Evolutionary conservation across 164 flowering plant genomes (phyloP).

Genomic region (Malania oleifera): DNA sequence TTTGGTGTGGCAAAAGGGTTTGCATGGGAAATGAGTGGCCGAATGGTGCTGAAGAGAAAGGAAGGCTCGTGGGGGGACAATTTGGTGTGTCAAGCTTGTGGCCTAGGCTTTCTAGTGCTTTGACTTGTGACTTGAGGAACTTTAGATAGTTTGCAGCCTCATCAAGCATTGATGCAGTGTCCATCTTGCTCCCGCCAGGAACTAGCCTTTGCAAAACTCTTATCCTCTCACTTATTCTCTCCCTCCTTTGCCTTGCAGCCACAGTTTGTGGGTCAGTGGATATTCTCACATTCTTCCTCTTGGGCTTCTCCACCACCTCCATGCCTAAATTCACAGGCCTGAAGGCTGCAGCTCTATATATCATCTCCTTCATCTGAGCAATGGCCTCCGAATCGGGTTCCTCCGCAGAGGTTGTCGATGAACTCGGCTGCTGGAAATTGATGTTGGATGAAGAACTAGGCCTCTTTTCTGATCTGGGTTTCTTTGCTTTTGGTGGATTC

Average conservation of each 20-base stretch:
- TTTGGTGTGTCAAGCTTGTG: conserved; percentile 29
- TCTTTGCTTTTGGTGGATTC: conserved; percentile 40
- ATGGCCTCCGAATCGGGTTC: conserved; percentile 82
- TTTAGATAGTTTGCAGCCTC: conserved; percentile 96
- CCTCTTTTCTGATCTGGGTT: conserved; percentile 37
- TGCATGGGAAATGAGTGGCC: conserved; percentile 52
- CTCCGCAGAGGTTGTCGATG: conserved; percentile 24
- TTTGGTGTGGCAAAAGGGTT: conserved; percentile 31
- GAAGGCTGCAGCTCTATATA: conserved; percentile 80
- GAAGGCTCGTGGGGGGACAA: conserved; percentile 20
- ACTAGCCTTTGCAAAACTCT: conserved; percentile 83
- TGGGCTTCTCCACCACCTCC: conserved; percentile 74
- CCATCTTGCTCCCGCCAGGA: conserved; percentile 97
- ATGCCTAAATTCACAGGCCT: conserved; percentile 71
- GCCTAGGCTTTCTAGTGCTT: conserved; percentile 58
- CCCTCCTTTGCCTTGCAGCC: conserved; percentile 93
- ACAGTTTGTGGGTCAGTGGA: conserved; percentile 94
- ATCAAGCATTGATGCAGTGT: conserved; percentile 98
- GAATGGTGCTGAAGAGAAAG: conserved; percentile 34
- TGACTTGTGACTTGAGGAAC: conserved; percentile 81
- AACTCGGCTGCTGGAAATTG: conserved; percentile 55
- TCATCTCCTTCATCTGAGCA: conserved; percentile 92
- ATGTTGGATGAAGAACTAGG: conserved; percentile 50
- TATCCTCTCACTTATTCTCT: conserved; percentile 87
- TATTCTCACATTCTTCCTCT: conserved; percentile 83